Percentiles rank a stretch among this genome's conserved stretches.
These are phyloP conservation scores for Cynanchum wilfordii DNA, from an alignment of 257 asterid genomes.

Conservation along the genomic window DNA sequence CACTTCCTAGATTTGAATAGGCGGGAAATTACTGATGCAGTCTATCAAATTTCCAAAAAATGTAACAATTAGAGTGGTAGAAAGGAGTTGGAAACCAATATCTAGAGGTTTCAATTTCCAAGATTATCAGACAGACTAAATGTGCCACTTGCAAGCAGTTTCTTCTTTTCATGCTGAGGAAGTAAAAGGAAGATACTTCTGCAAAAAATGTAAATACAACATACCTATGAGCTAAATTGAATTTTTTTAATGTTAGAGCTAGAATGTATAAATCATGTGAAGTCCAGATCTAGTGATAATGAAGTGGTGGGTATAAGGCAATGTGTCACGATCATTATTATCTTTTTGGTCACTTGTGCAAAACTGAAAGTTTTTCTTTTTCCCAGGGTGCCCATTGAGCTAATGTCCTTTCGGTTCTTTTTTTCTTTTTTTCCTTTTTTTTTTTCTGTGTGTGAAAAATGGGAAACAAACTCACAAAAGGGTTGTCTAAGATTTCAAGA, in stretches of 20 bases:
- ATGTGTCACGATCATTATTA: neutral
- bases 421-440: neutral
- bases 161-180: neutral
- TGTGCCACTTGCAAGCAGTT: neutral
- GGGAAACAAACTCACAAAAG: neutral
- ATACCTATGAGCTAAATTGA: neutral
- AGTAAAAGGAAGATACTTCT: neutral
- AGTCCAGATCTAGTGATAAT: neutral
- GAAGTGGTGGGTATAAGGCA: neutral
- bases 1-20: neutral
- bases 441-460: neutral
- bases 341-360: neutral
- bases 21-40: neutral
- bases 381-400: neutral
- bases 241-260: neutral
- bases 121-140: neutral
- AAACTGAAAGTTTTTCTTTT: neutral
- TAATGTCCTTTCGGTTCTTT: neutral
- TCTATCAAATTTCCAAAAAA: neutral
- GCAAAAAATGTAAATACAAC: neutral
- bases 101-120: neutral
- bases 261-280: neutral
- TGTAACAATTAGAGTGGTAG: neutral
- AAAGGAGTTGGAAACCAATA: neutral
- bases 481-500: neutral